A percentile compares a stretch with the other conserved stretches of the same genome.
Conservation (phyloP, 2,329 filamentous ascomycete genomes). For the Fusarium piperis region DNA sequence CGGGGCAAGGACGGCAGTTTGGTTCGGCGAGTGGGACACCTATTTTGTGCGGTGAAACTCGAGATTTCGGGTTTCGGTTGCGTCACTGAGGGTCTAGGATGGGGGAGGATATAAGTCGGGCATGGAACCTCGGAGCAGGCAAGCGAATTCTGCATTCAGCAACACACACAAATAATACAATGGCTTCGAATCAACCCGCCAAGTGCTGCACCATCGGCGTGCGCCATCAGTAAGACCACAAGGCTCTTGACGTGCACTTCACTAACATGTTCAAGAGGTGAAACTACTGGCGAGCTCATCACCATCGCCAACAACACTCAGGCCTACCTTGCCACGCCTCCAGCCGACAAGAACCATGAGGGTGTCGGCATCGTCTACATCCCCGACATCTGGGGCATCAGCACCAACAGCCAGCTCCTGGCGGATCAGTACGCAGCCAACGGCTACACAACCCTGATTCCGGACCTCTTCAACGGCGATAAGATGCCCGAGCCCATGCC, state of each 20-base stretch:
- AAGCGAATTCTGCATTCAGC: neutral
- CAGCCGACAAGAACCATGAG: conserved; percentile 40
- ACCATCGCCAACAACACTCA: conserved; percentile 57
- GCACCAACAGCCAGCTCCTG: conserved; percentile 52
- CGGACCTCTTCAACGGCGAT: conserved; percentile 53
- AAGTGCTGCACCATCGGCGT: conserved; percentile 63
- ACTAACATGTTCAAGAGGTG: conserved; percentile 52
- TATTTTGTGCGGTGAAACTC: neutral
- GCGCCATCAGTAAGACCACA: conserved; percentile 60
- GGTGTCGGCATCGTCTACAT: conserved; percentile 49
- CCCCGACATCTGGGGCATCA: conserved; percentile 52
- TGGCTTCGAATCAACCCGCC: conserved; percentile 64
- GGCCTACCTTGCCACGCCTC: conserved; percentile 62
- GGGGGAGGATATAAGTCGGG: conserved; percentile 21
- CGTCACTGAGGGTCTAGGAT: conserved; percentile 31
- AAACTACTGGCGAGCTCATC: conserved; percentile 56
- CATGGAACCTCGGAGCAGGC: neutral
- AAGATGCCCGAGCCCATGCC: conserved; percentile 39
- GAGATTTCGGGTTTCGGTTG: conserved; percentile 21
- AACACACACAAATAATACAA: conserved; percentile 39
- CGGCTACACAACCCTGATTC: conserved; percentile 52
- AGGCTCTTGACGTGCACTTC: neutral
- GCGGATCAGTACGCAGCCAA: conserved; percentile 53
- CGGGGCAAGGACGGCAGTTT: conserved; percentile 21
- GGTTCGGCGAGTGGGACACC: neutral